Evolutionary conservation across 2,329 filamentous ascomycete genomes (phyloP).

Genomic region (Trichoderma endophyticum): DNA sequence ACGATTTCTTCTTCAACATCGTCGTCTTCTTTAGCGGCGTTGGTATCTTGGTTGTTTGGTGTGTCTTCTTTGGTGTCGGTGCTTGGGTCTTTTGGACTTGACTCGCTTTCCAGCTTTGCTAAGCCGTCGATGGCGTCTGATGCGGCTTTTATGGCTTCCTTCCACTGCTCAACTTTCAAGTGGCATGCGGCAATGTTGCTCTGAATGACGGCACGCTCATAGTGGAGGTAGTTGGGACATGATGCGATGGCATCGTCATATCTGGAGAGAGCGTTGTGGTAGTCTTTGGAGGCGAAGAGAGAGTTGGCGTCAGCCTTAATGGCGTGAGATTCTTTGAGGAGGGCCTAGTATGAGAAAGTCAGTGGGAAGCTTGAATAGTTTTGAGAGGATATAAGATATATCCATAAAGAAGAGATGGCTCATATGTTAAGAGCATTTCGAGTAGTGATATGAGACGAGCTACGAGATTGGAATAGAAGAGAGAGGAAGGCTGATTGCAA

Average conservation of each 20-base stretch:
- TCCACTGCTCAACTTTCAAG: slow-evolving; percentile 81
- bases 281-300: slow-evolving; percentile 70
- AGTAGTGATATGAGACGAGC: neutral
- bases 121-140: slow-evolving; percentile 70
- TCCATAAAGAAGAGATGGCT: neutral
- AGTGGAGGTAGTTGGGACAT: slow-evolving; percentile 82
- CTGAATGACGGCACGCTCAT: slow-evolving; percentile 80
- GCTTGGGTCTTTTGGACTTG: slow-evolving; percentile 20
- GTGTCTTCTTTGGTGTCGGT: slow-evolving; percentile 9
- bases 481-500: neutral
- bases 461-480: neutral
- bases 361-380: neutral
- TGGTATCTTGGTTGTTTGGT: slow-evolving; percentile 38
- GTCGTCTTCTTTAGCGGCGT: slow-evolving; percentile 41
- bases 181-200: slow-evolving; percentile 90
- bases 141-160: slow-evolving; percentile 72
- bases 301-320: slow-evolving; percentile 75
- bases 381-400: neutral
- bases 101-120: slow-evolving; percentile 52
- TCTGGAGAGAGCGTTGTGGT: slow-evolving; percentile 72
- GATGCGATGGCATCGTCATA: slow-evolving; percentile 78
- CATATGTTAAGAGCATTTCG: neutral
- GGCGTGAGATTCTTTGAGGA: slow-evolving; percentile 67
- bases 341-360: slow-evolving; percentile 42
- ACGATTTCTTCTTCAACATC: slow-evolving; percentile 56